A percentile compares a stretch with the other conserved stretches of the same genome.
Evolutionary conservation across 345 rosid species (phyloP).

Genomic region (Murraya koenigii): DNA sequence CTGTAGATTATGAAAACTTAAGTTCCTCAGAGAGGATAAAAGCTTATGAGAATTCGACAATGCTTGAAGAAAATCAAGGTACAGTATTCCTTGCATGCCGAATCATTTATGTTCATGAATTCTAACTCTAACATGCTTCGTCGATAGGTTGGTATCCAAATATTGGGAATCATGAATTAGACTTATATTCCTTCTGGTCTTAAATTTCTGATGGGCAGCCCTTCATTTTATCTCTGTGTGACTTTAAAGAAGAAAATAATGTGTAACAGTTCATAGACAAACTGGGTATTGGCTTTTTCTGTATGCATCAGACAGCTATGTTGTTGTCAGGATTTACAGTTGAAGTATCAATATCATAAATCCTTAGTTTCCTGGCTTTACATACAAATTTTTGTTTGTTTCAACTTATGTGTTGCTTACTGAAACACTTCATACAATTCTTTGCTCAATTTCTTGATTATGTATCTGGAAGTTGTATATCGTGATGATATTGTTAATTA

Average conservation of each 20-base stretch:
- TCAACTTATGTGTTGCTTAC: no score
- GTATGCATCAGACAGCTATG: not conserved
- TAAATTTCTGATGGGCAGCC: not conserved
- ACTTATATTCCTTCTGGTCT: not conserved
- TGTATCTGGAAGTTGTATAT: not conserved
- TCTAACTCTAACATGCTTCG: not conserved
- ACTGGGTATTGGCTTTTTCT: not conserved
- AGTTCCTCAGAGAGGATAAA: slow-evolving; percentile 17
- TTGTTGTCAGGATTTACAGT: not conserved
- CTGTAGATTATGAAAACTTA: slow-evolving; percentile 1
- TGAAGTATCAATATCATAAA: not conserved
- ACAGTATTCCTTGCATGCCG: slow-evolving; percentile 6
- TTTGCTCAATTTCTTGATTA: not conserved
- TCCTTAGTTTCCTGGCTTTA: not conserved
- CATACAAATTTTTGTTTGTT: not conserved
- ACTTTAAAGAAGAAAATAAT: not conserved
- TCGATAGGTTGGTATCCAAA: not conserved
- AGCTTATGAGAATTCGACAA: slow-evolving; percentile 17
- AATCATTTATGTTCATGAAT: slow-evolving; percentile 12
- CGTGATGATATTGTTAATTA: slow-evolving; percentile 7
- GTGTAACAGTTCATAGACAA: not conserved
- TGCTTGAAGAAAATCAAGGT: slow-evolving; percentile 27
- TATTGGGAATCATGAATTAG: not conserved
- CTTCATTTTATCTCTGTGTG: not conserved
- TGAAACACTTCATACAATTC: not conserved